Evolutionary conservation across 1,284 basidiomycete species (phyloP).

Genomic region (Ustilago trichophora): DNA sequence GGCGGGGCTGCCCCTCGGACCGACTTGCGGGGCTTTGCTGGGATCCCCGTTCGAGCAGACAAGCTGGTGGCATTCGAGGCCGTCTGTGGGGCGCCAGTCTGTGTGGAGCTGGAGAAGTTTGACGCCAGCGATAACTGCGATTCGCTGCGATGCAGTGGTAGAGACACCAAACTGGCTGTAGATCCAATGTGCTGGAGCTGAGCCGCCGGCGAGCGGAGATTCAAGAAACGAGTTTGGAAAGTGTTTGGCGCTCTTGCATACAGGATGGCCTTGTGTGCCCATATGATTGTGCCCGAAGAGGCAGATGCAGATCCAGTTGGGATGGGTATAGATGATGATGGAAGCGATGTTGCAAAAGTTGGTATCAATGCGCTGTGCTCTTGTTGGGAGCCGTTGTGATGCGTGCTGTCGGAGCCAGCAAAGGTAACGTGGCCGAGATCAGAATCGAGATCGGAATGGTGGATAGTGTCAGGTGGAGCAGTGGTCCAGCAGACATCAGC

Average conservation of each 20-base stretch:
- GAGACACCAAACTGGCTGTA: conserved; percentile 45
- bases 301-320: background rate
- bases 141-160: conserved; percentile 32
- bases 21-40: conserved; percentile 20
- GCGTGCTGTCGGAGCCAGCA: background rate
- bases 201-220: conserved; percentile 72
- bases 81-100: background rate
- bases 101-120: conserved; percentile 14
- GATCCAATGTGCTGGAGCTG: conserved; percentile 51
- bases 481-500: conserved; percentile 59
- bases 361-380: conserved; percentile 6
- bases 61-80: background rate
- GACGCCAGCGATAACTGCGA: conserved; percentile 26
- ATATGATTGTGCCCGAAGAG: conserved; percentile 68
- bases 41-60: background rate
- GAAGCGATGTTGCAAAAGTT: background rate
- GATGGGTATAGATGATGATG: no score
- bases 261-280: conserved; percentile 94
- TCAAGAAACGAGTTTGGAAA: conserved; percentile 70
- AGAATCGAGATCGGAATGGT: conserved; percentile 15
- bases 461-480: background rate
- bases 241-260: conserved; percentile 79
- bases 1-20: conserved; percentile 41
- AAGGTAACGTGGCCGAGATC: conserved; percentile 6
- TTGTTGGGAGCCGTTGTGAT: background rate